A percentile compares a stretch with the other conserved stretches of the same genome.
Evolutionary conservation across 2,329 filamentous ascomycete genomes (phyloP).

Genomic region (Talaromyces atroroseus): DNA sequence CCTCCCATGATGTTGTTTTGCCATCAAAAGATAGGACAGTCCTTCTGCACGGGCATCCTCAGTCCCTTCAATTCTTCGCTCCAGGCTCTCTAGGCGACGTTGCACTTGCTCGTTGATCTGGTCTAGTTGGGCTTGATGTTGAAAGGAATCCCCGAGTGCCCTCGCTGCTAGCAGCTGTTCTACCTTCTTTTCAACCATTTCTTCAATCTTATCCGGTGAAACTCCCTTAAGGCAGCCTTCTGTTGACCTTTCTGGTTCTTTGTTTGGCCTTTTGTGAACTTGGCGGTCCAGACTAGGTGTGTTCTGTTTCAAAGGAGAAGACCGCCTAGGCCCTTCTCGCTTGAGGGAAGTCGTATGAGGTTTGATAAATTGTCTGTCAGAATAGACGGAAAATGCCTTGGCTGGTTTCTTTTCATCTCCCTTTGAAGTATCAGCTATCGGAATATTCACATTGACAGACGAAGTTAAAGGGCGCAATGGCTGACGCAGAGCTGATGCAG

Average conservation of each 20-base stretch:
- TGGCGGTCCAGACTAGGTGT: conserved; percentile 29
- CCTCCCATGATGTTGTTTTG: conserved; percentile 79
- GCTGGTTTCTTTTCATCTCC: conserved; percentile 62
- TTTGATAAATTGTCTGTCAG: conserved; percentile 56
- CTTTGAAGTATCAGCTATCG: conserved; percentile 49
- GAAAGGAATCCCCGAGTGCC: conserved; percentile 52
- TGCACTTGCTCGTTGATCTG: conserved; percentile 73
- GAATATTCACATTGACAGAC: conserved; percentile 66
- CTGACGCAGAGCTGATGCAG: conserved; percentile 56
- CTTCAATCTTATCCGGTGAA: conserved; percentile 73
- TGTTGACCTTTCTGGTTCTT: conserved; percentile 22
- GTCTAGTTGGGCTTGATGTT: conserved; percentile 34
- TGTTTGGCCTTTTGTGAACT: conserved; percentile 43
- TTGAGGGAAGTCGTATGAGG: conserved; percentile 37
- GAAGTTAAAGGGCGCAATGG: conserved; percentile 72
- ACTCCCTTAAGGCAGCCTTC: conserved; percentile 46
- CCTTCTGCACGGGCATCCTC: conserved; percentile 77
- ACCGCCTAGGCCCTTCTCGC: conserved; percentile 42
- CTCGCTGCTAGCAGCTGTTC: conserved; percentile 81
- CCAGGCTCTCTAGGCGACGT: conserved; percentile 72
- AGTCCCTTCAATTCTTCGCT: conserved; percentile 73
- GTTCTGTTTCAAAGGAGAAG: conserved; percentile 34
- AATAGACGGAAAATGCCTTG: conserved; percentile 83
- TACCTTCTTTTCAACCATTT: conserved; percentile 87
- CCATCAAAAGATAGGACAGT: conserved; percentile 79